Evolutionary conservation across 352 stramenopile genomes (phyloP).

Genomic region (Albugo laibachii): DNA sequence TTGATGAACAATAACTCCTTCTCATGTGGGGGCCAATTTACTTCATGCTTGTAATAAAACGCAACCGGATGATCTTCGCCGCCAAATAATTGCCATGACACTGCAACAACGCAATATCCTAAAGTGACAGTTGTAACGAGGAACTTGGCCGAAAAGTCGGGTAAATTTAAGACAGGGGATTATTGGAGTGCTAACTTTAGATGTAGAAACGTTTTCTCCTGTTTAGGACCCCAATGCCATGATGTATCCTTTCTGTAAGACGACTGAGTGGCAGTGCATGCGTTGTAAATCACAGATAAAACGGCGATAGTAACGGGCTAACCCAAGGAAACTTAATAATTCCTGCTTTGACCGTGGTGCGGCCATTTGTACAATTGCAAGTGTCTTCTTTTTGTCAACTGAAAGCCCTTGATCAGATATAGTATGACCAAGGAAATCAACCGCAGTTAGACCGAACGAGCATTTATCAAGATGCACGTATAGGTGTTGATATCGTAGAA

Average conservation of each 20-base stretch:
- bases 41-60: neutral
- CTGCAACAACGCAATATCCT: slow-evolving; percentile 3
- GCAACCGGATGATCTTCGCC: slow-evolving; percentile 3
- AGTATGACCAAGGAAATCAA: slow-evolving; percentile 13
- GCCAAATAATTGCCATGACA: slow-evolving; percentile 1
- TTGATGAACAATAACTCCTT: slow-evolving; percentile 8
- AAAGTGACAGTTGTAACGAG: slow-evolving; percentile 15
- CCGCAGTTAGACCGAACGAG: slow-evolving; percentile 5
- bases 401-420: slow-evolving; percentile 7
- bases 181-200: slow-evolving; percentile 11
- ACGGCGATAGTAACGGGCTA: slow-evolving; percentile 12
- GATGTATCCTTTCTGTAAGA: neutral
- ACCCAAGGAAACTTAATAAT: slow-evolving; percentile 11
- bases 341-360: slow-evolving; percentile 3
- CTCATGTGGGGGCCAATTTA: slow-evolving; percentile 3
- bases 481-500: slow-evolving; percentile 7
- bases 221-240: slow-evolving; percentile 5
- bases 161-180: slow-evolving; percentile 9
- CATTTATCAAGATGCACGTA: slow-evolving; percentile 11
- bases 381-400: slow-evolving; percentile 9
- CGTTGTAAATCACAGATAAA: slow-evolving; percentile 11
- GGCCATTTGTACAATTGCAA: slow-evolving; percentile 7
- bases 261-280: slow-evolving; percentile 7
- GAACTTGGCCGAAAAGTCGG: slow-evolving; percentile 9
- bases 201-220: slow-evolving; percentile 3